Percentiles rank a stretch among this genome's conserved stretches.
phyloP scores from a whole-genome alignment of 1,139 yeast species.

The Pichia sp. region DNA sequence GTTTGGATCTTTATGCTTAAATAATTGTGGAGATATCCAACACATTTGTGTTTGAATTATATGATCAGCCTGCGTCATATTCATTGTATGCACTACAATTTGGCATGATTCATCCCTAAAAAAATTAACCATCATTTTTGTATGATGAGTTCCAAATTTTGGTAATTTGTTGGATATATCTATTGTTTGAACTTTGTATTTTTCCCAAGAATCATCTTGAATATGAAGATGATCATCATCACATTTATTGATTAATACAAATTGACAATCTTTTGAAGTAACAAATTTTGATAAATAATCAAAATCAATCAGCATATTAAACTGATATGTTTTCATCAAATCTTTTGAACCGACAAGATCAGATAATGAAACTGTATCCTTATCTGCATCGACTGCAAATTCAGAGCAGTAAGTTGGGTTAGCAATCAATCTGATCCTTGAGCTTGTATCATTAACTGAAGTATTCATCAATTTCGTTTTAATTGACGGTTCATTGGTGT shows the following conservation, averaged over 20 bases:
- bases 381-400: slow-evolving; percentile 19
- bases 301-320: slow-evolving; percentile 44
- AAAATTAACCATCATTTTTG: slow-evolving; percentile 59
- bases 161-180: slow-evolving; percentile 22
- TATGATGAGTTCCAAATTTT: slow-evolving; percentile 50
- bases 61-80: slow-evolving; percentile 50
- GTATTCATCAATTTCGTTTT: neutral
- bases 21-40: slow-evolving; percentile 53
- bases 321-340: slow-evolving; percentile 40
- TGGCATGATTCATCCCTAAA: slow-evolving; percentile 40
- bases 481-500: neutral
- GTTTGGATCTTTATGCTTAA: neutral
- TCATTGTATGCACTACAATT: slow-evolving; percentile 55
- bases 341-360: slow-evolving; percentile 33
- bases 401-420: slow-evolving; percentile 20
- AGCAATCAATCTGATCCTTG: slow-evolving; percentile 25
- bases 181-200: slow-evolving; percentile 22
- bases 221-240: slow-evolving; percentile 18
- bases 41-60: slow-evolving; percentile 56
- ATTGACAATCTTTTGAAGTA: slow-evolving; percentile 9
- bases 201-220: slow-evolving; percentile 17
- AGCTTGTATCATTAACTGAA: slow-evolving; percentile 11
- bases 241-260: slow-evolving; percentile 16
- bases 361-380: slow-evolving; percentile 27
- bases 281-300: slow-evolving; percentile 36